phyloP scores from a whole-genome alignment of 2,329 filamentous ascomycete genomes.

The Curvularia spicifera region DNA sequence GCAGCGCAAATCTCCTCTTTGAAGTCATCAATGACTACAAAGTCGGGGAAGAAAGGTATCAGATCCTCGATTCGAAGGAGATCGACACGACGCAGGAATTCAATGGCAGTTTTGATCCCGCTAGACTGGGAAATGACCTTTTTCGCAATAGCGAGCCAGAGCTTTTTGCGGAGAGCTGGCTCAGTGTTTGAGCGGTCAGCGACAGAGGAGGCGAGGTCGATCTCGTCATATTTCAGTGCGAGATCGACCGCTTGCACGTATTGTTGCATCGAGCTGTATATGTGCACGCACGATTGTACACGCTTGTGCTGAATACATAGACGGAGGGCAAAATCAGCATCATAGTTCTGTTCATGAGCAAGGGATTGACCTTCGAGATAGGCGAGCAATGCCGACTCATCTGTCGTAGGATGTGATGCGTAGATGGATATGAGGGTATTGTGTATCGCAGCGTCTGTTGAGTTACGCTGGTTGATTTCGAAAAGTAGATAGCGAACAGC shows the following conservation, averaged over 20 bases:
- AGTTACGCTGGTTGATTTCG: conserved; percentile 84
- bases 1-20: conserved; percentile 97
- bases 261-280: conserved; percentile 95
- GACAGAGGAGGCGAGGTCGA: conserved; percentile 87
- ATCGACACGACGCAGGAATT: conserved; percentile 90
- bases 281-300: conserved; percentile 93
- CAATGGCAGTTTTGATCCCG: conserved; percentile 85
- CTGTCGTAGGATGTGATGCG: conserved; percentile 80
- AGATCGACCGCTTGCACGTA: conserved; percentile 93
- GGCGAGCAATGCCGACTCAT: conserved; percentile 82
- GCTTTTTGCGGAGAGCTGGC: conserved; percentile 81
- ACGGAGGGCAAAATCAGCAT: conserved; percentile 93
- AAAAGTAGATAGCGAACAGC: conserved; percentile 92
- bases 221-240: conserved; percentile 84
- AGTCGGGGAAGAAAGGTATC: conserved; percentile 98
- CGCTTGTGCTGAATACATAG: conserved; percentile 94
- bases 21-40: conserved; percentile 98
- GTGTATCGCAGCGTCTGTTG: conserved; percentile 85
- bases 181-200: conserved; percentile 84
- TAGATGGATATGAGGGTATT: conserved; percentile 98
- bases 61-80: conserved; percentile 93
- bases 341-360: conserved; percentile 79
- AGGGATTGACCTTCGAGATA: conserved; percentile 88
- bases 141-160: conserved; percentile 94
- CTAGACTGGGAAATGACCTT: conserved; percentile 88